These are phyloP conservation scores for Fusarium sp. DNA, from an alignment of 2,329 filamentous ascomycete genomes.

Conservation along the genomic window DNA sequence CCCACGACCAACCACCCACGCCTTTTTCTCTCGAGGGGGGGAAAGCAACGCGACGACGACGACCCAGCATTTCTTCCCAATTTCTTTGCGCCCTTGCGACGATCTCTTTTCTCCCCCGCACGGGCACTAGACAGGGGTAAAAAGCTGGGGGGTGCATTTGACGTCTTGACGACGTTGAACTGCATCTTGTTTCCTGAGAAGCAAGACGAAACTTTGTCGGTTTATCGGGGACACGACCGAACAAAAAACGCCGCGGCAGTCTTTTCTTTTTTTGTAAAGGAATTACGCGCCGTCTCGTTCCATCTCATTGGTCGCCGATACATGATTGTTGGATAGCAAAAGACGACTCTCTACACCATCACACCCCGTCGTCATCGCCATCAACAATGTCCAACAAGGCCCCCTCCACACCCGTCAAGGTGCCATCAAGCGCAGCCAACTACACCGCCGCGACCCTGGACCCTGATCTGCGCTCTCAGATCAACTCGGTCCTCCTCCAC, in stretches of 20 bases:
- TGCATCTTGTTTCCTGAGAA: not conserved
- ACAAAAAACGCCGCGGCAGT: not conserved
- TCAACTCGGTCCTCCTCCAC: constrained; percentile 68
- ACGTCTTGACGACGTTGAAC: not conserved
- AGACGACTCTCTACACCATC: not conserved
- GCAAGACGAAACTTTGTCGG: not conserved
- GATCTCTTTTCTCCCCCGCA: not conserved
- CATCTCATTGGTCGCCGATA: not conserved
- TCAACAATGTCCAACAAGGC: constrained; percentile 57
- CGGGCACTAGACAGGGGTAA: not conserved
- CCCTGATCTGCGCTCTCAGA: constrained; percentile 70
- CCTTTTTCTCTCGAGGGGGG: not conserved
- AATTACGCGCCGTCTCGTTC: not conserved
- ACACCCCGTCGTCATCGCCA: not conserved
- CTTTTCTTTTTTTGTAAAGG: not conserved
- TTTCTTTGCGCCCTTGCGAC: not conserved
- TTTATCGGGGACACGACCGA: not conserved
- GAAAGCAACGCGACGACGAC: not conserved
- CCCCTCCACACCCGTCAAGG: constrained; percentile 69
- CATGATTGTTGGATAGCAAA: not conserved
- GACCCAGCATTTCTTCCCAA: not conserved
- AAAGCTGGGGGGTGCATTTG: not conserved
- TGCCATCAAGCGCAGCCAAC: constrained; percentile 68
- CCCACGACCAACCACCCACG: not conserved
- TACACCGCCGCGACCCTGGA: constrained; percentile 72